Conservation (phyloP, 352 stramenopile species). For the Peronospora farinosa region DNA sequence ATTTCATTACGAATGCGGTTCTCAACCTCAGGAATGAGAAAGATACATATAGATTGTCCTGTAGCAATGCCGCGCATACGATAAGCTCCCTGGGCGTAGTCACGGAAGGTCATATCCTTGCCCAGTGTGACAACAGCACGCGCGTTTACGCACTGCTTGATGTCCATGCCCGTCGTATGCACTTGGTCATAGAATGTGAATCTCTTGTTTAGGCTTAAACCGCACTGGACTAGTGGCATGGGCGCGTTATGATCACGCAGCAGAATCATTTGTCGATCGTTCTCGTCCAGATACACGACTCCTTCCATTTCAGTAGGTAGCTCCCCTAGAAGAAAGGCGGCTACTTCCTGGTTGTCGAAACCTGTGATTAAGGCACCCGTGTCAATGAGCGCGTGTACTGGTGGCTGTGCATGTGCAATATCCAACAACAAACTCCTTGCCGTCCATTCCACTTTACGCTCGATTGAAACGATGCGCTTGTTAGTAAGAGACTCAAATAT, state of each 20-base stretch:
- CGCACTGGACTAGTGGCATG: constrained; percentile 89
- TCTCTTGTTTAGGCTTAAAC: constrained; percentile 72
- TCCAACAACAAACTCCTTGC: constrained; percentile 69
- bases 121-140: constrained; percentile 86
- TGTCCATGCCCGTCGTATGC: constrained; percentile 92
- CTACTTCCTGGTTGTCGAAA: constrained; percentile 86
- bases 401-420: constrained; percentile 62
- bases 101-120: constrained; percentile 96
- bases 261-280: constrained; percentile 89
- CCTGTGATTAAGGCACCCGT: constrained; percentile 89
- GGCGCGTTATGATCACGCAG: constrained; percentile 92
- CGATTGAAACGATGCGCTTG: constrained; percentile 83
- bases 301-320: constrained; percentile 79
- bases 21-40: constrained; percentile 90
- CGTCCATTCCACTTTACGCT: constrained; percentile 79
- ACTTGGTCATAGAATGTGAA: constrained; percentile 93
- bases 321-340: constrained; percentile 69
- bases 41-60: constrained; percentile 89
- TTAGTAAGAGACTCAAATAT: constrained; percentile 97
- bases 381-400: constrained; percentile 87
- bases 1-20: constrained; percentile 83
- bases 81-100: constrained; percentile 89
- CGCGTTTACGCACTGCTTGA: constrained; percentile 87
- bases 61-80: constrained; percentile 88
- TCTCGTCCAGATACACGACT: constrained; percentile 87